These are phyloP conservation scores for Pseudoscleropodium purum DNA, from an alignment of 225 moss, liverwort and hornwort genomes.

Conservation along the genomic window DNA sequence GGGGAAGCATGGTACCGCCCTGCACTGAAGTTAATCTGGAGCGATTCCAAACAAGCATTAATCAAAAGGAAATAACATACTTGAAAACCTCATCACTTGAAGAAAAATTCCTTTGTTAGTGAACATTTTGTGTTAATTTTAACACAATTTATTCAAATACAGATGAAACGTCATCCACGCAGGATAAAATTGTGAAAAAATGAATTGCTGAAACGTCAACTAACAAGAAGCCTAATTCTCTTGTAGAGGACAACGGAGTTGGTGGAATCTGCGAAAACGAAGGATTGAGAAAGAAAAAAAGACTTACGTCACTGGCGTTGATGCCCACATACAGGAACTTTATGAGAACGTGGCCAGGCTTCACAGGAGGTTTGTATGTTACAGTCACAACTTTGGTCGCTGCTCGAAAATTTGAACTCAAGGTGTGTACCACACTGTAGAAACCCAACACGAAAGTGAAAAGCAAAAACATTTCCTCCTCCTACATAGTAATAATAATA, in stretches of 20 bases:
- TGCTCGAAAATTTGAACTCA: conserved; percentile 72
- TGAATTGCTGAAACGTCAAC: not conserved
- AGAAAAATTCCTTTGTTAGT: not conserved
- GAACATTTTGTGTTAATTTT: not conserved
- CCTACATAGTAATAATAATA: not conserved
- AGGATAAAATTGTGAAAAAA: not conserved
- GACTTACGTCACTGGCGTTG: conserved; percentile 92
- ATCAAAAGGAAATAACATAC: not conserved
- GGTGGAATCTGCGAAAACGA: not conserved
- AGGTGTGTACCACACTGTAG: conserved; percentile 70
- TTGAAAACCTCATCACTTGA: not conserved
- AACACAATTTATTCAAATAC: not conserved
- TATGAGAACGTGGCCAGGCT: conserved; percentile 81
- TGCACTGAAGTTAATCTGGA: conserved; percentile 82
- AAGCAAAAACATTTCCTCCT: not conserved
- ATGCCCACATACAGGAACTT: conserved; percentile 74
- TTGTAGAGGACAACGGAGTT: not conserved
- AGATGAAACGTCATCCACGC: not conserved
- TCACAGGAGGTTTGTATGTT: conserved; percentile 50
- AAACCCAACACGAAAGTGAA: not conserved
- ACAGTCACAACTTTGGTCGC: conserved; percentile 70
- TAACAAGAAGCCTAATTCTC: not conserved
- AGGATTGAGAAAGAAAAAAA: not conserved
- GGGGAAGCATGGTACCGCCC: conserved; percentile 66
- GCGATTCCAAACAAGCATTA: not conserved